Conservation (phyloP, 371 early-diverging fungal genomes). For the Lichtheimia hyalospora region DNA sequence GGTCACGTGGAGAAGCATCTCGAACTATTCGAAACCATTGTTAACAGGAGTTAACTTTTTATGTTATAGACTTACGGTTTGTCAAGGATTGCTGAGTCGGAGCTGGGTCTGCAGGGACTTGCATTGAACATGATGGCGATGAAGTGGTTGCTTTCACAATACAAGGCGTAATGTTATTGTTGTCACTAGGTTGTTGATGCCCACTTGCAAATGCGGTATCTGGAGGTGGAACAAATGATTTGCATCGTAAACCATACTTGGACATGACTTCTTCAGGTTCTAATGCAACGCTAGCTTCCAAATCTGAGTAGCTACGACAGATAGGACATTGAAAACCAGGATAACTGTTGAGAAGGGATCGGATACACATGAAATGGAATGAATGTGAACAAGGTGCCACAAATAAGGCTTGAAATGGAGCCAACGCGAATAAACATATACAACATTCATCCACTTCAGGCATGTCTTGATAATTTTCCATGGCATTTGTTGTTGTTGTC, state of each 20-base stretch:
- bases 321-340: constrained; percentile 94
- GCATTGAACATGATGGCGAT: background rate
- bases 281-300: constrained; percentile 80
- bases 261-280: constrained; percentile 34
- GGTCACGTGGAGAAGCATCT: background rate
- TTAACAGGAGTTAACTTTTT: too few relatives aligned
- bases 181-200: constrained; percentile 4
- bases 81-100: constrained; percentile 5
- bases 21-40: background rate
- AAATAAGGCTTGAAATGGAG: constrained; percentile 92
- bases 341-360: constrained; percentile 67
- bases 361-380: constrained; percentile 94
- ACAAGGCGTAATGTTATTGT: background rate
- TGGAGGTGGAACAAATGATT: constrained; percentile 17
- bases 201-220: constrained; percentile 11
- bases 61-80: too few relatives aligned
- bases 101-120: constrained; percentile 2
- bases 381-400: constrained; percentile 94
- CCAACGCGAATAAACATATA: constrained; percentile 91
- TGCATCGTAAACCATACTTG: constrained; percentile 20
- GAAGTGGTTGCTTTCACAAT: constrained; percentile 1
- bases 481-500: background rate
- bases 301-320: constrained; percentile 92
- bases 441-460: constrained; percentile 81
- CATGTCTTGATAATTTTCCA: background rate